A percentile compares a stretch with the other conserved stretches of the same genome.
phyloP scores from a whole-genome alignment of 768 basidiomycete species.

The Termitomyces heimii region DNA sequence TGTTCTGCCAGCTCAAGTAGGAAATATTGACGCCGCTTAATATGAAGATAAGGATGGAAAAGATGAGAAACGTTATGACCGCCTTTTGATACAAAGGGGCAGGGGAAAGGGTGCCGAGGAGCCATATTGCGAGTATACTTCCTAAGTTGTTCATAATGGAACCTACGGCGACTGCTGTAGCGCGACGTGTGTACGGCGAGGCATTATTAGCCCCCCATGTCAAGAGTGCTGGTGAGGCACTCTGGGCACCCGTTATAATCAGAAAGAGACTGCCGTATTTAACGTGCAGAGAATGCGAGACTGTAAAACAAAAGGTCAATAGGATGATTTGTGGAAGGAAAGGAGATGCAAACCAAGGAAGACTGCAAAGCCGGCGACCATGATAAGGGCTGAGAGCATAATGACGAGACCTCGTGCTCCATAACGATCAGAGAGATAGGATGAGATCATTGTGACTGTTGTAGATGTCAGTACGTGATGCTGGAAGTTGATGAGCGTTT shows the following conservation, averaged over 20 bases:
- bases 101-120: constrained; percentile 43
- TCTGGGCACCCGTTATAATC: too few relatives aligned
- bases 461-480: background rate
- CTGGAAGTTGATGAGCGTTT: too few relatives aligned
- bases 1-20: too few relatives aligned
- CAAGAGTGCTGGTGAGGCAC: constrained; percentile 42
- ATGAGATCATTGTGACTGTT: constrained; percentile 25
- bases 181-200: constrained; percentile 47
- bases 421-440: too few relatives aligned
- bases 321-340: background rate
- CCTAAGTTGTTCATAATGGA: constrained; percentile 54
- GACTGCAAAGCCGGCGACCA: too few relatives aligned
- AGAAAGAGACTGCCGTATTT: too few relatives aligned
- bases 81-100: constrained; percentile 47
- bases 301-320: background rate
- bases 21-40: constrained; percentile 34
- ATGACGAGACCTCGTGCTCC: too few relatives aligned
- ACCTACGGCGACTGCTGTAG: constrained; percentile 52
- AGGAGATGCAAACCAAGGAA: constrained; percentile 30
- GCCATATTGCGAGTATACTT: constrained; percentile 57
- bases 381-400: too few relatives aligned
- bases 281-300: constrained; percentile 15
- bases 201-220: constrained; percentile 63
- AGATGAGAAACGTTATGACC: constrained; percentile 32
- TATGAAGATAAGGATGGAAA: constrained; percentile 32